Evolutionary conservation across 768 basidiomycete species (phyloP).

Genomic region (Brasilioporus rufonigricans): DNA sequence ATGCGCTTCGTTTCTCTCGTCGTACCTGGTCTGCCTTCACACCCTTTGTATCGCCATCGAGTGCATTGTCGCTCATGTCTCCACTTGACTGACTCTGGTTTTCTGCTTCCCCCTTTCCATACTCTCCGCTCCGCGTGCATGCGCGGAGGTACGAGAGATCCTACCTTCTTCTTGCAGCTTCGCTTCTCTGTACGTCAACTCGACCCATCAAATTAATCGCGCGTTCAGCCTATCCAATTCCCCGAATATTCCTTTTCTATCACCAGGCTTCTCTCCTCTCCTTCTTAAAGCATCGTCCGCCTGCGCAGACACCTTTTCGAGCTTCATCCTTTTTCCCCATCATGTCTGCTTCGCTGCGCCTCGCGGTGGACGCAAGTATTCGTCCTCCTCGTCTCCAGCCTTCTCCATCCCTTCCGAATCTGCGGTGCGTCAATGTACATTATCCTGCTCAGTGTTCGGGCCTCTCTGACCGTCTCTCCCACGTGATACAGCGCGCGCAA

Average conservation of each 20-base stretch:
- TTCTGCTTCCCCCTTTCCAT: conserved; percentile 16
- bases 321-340: conserved; percentile 23
- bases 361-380: conserved; percentile 14
- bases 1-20: conserved; percentile 5
- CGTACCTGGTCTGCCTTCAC: conserved; percentile 3
- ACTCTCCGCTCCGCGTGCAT: conserved; percentile 19
- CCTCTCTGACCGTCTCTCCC: conserved; percentile 14
- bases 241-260: conserved; percentile 34
- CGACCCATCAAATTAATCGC: conserved; percentile 32
- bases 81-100: conserved; percentile 15
- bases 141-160: conserved; percentile 25
- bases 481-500: conserved; percentile 27
- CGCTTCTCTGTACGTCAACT: conserved; percentile 38
- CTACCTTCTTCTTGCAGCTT: conserved; percentile 18
- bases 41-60: conserved; percentile 14
- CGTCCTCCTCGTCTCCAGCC: conserved; percentile 55
- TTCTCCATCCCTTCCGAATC: conserved; percentile 69
- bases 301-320: conserved; percentile 30
- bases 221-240: conserved; percentile 30
- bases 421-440: conserved; percentile 44
- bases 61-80: conserved; percentile 3
- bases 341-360: conserved; percentile 30
- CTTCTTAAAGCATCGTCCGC: conserved; percentile 32
- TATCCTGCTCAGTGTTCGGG: neutral
- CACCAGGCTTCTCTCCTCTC: conserved; percentile 30